These are phyloP conservation scores for Rachicladosporium sp. DNA, from an alignment of 2,329 filamentous ascomycete genomes.

Conservation along the genomic window DNA sequence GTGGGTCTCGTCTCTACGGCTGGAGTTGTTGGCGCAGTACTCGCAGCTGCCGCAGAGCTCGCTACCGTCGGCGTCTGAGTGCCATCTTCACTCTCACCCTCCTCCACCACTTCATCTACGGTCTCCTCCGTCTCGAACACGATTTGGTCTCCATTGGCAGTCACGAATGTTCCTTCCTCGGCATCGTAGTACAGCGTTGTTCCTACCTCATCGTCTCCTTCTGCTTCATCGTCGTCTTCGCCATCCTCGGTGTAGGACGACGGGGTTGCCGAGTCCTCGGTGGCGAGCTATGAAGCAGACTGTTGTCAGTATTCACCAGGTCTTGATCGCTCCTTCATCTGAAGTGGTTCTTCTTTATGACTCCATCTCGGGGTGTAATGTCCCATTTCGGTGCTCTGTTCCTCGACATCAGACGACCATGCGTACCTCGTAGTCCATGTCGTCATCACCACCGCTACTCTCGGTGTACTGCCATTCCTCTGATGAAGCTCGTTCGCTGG, in stretches of 20 bases:
- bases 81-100: conserved; percentile 18
- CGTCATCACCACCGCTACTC: conserved; percentile 31
- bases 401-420: conserved; percentile 1
- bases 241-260: conserved; percentile 24
- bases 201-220: conserved; percentile 30
- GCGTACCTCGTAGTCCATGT: conserved; percentile 37
- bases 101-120: conserved; percentile 14
- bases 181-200: conserved; percentile 26
- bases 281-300: conserved; percentile 14
- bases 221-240: conserved; percentile 29
- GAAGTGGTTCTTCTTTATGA: not conserved
- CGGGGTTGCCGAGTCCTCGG: conserved; percentile 27
- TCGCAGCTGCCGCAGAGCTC: not conserved
- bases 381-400: not conserved
- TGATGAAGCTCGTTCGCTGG: not conserved
- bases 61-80: conserved; percentile 2
- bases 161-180: conserved; percentile 24
- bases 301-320: not conserved
- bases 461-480: conserved; percentile 2
- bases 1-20: too few species aligned
- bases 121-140: conserved; percentile 19
- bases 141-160: conserved; percentile 16
- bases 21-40: not conserved
- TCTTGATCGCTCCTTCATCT: not conserved
- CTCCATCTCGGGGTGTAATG: not conserved